These are phyloP conservation scores for Pharnaceum exiguum DNA, from an alignment of 148 eudicot species.

Conservation along the genomic window DNA sequence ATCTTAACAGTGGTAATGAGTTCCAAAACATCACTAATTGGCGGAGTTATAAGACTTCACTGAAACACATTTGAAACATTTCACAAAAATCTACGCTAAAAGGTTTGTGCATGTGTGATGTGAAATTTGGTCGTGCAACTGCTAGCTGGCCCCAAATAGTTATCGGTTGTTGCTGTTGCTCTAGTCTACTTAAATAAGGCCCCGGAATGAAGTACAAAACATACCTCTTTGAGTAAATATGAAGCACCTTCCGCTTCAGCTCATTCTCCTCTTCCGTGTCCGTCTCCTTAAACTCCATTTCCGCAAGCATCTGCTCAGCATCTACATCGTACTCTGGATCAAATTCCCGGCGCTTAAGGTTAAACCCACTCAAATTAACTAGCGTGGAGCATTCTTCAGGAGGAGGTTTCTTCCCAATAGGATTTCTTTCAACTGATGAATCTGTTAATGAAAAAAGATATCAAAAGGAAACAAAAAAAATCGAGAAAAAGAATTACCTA, in stretches of 20 bases:
- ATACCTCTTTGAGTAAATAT: slow-evolving; percentile 38
- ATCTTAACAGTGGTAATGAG: no score
- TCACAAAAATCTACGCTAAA: no score
- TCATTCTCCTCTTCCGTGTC: slow-evolving; percentile 49
- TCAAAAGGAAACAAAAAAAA: not conserved
- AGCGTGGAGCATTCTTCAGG: slow-evolving; percentile 46
- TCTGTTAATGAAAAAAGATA: slow-evolving; percentile 24
- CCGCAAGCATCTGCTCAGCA: slow-evolving; percentile 54
- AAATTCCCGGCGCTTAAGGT: slow-evolving; percentile 48
- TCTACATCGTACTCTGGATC: slow-evolving; percentile 57
- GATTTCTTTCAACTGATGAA: slow-evolving; percentile 35
- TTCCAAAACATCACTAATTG: no score
- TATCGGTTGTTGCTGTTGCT: no score
- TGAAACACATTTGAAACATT: no score
- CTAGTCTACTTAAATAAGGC: no score
- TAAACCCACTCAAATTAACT: slow-evolving; percentile 45
- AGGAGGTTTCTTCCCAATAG: slow-evolving; percentile 45
- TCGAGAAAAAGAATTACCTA: not conserved
- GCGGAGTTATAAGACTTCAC: no score
- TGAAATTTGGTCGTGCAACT: no score
- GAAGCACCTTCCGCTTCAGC: slow-evolving; percentile 38
- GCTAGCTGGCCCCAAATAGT: no score
- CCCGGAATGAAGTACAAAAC: no score
- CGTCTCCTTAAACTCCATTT: slow-evolving; percentile 53
- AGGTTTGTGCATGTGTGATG: no score